Percentiles rank a stretch among this genome's conserved stretches.
phyloP scores from a whole-genome alignment of 768 basidiomycete species.

The Coprinellus aureogranulatus region DNA sequence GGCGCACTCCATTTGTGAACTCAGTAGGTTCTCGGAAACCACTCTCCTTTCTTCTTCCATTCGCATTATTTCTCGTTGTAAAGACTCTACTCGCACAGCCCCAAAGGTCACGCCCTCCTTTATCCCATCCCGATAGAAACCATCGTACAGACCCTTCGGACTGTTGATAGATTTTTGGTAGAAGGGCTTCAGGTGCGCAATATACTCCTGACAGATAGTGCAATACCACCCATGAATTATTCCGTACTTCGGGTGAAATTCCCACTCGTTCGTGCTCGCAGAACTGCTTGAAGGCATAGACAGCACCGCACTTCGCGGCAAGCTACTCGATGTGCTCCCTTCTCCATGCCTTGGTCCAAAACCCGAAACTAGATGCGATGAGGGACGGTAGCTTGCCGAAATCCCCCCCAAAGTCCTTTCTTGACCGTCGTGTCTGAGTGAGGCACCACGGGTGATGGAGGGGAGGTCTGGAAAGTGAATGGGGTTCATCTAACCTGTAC shows the following conservation, averaged over 20 bases:
- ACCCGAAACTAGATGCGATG: too few relatives aligned
- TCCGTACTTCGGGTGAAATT: conserved; percentile 6
- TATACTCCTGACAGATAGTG: neutral
- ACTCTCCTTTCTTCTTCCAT: neutral
- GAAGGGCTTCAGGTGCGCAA: neutral
- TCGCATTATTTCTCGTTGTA: neutral
- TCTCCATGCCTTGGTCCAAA: too few relatives aligned
- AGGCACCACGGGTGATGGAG: too few relatives aligned
- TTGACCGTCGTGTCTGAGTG: too few relatives aligned
- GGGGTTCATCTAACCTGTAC: too few relatives aligned
- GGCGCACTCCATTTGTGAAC: neutral
- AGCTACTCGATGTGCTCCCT: too few relatives aligned
- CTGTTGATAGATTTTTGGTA: neutral
- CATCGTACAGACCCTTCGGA: neutral
- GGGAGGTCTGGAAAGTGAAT: too few relatives aligned
- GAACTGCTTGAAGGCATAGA: too few relatives aligned
- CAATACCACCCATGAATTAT: neutral
- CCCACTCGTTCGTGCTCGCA: neutral
- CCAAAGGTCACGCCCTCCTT: neutral
- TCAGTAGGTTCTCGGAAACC: neutral
- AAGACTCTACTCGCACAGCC: conserved; percentile 20
- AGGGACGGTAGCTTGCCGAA: too few relatives aligned
- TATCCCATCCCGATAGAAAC: neutral
- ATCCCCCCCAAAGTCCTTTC: too few relatives aligned
- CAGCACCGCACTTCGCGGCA: too few relatives aligned